Evolutionary conservation across 1,284 basidiomycete genomes (phyloP), one percentile per base, ranked within the genome.

Genomic region (Polyporus tsugae): DNA sequence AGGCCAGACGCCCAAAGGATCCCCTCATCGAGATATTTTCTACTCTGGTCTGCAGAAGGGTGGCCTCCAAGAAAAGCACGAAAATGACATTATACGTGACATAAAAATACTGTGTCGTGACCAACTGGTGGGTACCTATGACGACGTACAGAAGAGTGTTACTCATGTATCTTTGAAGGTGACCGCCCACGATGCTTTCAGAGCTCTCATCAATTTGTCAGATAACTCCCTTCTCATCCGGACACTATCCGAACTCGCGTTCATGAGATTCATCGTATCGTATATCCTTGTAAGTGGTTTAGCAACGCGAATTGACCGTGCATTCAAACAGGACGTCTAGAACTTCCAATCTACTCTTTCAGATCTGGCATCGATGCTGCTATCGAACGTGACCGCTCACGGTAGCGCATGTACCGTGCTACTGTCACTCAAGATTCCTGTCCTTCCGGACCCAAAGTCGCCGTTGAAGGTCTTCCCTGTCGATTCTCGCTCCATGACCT

Each of bases 291-390:
- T 97, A 73, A 71, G 93, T 85, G 2, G 38, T 64, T 58, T 53
- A 46, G 35, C 55, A 17, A 35, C 25, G 11, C 17, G 19, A 22
- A 17, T 11, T 13, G 0, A 6, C 1, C 53, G 39, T 35, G 29
- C 46, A 53, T 22, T 70, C 10, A 44, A 38, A 60, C 39, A 44
- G 11, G 13, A 42, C n/a, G 19, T 22, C 6, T 74, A 98, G 96
- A 93, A 97, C 80, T 92, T 94, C 6, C 89, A 93, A 70, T 92
- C 97, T 4, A 89, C 95, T 64, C 90, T 98, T 22, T 95, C 96
- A 39, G 97, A 99, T 82, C 88, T 99, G 11, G 96, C 96, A 1
- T 91, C 95, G 39, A 99, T 99, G 98, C 86, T 99, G 1, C 87
- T 99, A 6, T 98, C 97, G 22, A 99, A 99, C 81, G 84, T 99